Conservation (phyloP, 2,329 filamentous ascomycete genomes). For the Aspergillus tamarii region DNA sequence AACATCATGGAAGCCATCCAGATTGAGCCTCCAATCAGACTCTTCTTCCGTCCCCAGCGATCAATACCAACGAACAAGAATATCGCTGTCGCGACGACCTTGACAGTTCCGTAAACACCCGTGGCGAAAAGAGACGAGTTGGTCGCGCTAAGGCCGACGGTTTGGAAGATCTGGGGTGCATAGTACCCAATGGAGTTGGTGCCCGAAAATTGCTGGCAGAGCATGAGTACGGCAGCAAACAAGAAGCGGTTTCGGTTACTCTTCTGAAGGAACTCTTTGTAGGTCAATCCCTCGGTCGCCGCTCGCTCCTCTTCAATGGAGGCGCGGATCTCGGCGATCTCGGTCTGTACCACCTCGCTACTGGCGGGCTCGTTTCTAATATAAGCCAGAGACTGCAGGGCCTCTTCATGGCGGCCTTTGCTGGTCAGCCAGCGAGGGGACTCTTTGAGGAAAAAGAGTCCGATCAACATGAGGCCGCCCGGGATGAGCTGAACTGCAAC, state of each 20-base stretch:
- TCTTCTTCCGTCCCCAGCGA: slow-evolving; percentile 40
- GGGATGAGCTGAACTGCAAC: slow-evolving; percentile 58
- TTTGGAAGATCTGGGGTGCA: slow-evolving; percentile 43
- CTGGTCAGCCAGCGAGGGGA: slow-evolving; percentile 59
- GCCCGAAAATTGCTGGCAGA: slow-evolving; percentile 47
- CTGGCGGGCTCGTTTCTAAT: slow-evolving; percentile 37
- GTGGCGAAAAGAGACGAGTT: slow-evolving; percentile 42
- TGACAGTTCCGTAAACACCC: slow-evolving; percentile 44
- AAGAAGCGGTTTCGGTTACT: slow-evolving; percentile 44
- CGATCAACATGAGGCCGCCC: slow-evolving; percentile 53
- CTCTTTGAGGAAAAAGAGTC: slow-evolving; percentile 56
- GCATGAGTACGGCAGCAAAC: slow-evolving; percentile 42
- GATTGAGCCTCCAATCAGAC: slow-evolving; percentile 38
- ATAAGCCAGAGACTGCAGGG: slow-evolving; percentile 41
- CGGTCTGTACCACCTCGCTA: slow-evolving; percentile 32
- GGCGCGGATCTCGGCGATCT: slow-evolving; percentile 44
- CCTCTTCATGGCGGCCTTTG: slow-evolving; percentile 52
- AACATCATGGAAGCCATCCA: slow-evolving; percentile 45
- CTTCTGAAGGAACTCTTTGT: slow-evolving; percentile 43
- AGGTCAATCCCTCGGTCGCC: slow-evolving; percentile 45
- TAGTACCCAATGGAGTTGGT: slow-evolving; percentile 46
- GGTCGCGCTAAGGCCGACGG: slow-evolving; percentile 37
- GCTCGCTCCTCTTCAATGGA: slow-evolving; percentile 47
- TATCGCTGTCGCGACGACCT: slow-evolving; percentile 40
- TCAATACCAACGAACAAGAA: slow-evolving; percentile 44